A percentile compares a stretch with the other conserved stretches of the same genome.
phyloP scores from a whole-genome alignment of 768 basidiomycete genomes.

The Leccinum boreale region DNA sequence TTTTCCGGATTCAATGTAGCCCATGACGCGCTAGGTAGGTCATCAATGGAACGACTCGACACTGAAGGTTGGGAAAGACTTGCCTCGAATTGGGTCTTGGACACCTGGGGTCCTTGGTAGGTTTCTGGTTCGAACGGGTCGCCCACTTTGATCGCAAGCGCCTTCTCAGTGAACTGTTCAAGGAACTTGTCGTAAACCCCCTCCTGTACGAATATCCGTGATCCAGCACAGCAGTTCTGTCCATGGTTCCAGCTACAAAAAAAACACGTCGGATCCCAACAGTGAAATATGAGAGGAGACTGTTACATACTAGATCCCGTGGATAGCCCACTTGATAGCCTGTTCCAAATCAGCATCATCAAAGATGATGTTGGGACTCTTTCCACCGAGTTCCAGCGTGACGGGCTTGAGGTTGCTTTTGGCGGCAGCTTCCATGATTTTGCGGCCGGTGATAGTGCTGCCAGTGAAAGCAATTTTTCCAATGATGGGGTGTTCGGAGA shows the following conservation, averaged over 20 bases:
- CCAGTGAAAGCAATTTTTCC: constrained; percentile 10
- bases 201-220: constrained; percentile 11
- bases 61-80: neutral
- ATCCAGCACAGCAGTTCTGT: constrained; percentile 10
- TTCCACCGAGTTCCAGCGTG: constrained; percentile 11
- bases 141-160: constrained; percentile 10
- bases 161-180: neutral
- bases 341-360: constrained; percentile 12
- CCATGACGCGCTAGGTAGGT: constrained; percentile 7
- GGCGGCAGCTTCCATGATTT: constrained; percentile 12
- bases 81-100: constrained; percentile 9
- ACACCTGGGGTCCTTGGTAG: constrained; percentile 11
- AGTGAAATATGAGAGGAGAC: neutral
- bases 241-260: constrained; percentile 6
- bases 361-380: constrained; percentile 12
- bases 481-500: constrained; percentile 6
- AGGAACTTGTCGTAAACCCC: constrained; percentile 5
- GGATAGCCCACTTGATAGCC: constrained; percentile 10
- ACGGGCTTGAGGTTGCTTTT: constrained; percentile 12
- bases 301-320: constrained; percentile 8
- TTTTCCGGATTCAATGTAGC: constrained; percentile 10
- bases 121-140: constrained; percentile 4
- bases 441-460: constrained; percentile 10
- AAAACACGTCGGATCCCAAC: neutral
- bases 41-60: neutral